Conservation (phyloP, 345 rosid species). For the Lumnitzera littorea region DNA sequence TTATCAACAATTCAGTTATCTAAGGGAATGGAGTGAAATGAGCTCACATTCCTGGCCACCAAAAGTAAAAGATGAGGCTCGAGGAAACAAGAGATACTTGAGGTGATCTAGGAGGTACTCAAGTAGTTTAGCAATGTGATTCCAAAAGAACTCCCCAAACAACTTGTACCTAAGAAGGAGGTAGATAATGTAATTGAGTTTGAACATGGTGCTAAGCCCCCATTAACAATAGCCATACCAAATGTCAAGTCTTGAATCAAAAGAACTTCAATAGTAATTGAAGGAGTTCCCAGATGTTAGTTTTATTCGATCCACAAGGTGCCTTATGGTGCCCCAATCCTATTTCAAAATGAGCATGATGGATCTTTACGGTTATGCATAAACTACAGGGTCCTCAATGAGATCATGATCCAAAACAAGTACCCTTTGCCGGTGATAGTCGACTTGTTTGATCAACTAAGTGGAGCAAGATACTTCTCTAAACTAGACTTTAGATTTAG, state of each 20-base stretch:
- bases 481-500: slow-evolving; percentile 9
- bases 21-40: too few relatives aligned
- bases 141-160: too few relatives aligned
- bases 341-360: background rate
- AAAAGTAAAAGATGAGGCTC: too few relatives aligned
- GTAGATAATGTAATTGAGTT: too few relatives aligned
- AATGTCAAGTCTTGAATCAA: background rate
- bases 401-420: slow-evolving; percentile 9
- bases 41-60: too few relatives aligned
- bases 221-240: background rate
- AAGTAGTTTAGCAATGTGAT: too few relatives aligned
- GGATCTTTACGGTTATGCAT: background rate
- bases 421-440: background rate
- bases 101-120: too few relatives aligned
- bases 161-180: too few relatives aligned
- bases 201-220: too few relatives aligned
- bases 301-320: background rate
- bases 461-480: background rate
- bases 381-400: slow-evolving; percentile 7
- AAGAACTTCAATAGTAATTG: background rate
- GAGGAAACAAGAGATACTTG: too few relatives aligned
- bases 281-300: background rate
- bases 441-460: slow-evolving; percentile 3
- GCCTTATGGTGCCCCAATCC: background rate
- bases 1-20: too few relatives aligned